Base-by-base conservation (phyloP, 257 asterid genomes). In the Solanum sejunctum region DNA sequence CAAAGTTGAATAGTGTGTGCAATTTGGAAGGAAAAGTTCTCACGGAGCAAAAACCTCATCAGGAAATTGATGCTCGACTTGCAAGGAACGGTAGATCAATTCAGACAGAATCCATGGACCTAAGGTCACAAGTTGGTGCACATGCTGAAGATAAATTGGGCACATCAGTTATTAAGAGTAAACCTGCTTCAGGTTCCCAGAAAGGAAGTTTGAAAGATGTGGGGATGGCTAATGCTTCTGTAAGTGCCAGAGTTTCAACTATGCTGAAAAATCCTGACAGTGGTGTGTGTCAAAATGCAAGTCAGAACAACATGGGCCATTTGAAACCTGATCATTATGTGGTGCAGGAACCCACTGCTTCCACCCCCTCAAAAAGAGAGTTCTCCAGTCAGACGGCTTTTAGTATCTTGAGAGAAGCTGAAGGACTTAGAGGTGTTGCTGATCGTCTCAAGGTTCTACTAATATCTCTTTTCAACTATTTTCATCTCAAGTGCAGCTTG, bases 381-480 rank as follows among this genome's bases (percentile, higher is more conserved):
- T 67, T 80, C 82, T 84, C 91, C 71, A 64, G 85, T 85, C 89
- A 84, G 83, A 70, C 86, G 85, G 89, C 90, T 83, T 87, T 93
- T 66, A 61, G 63, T 86, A 89, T 84, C 72, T 81, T 95, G 86
- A 90, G 88, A 87, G 95, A 95, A 92, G 99, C 98, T 86, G 97
- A 97, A 92, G 87, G 64, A 56, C 97, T 91, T 64, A 92, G 90
- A 92, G 85, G 55, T 75, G 91, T 85, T 89, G 98, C 98, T 61
- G 94, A 93, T 88, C 91, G 88, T 87, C 88, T 93, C 49, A 95
- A 97, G 98, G 99, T 96, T 85, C 71, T 81, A 86, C 21, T 58
- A 54, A 61, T 86, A 70, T 43, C 54, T 71, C 89, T 66, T 18
- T 77, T 11, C 51, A 32, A 51, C 84, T 80, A 9, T 17, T 32